Evolutionary conservation across 768 basidiomycete genomes (phyloP).

Genomic region (Kwoniella pini): DNA sequence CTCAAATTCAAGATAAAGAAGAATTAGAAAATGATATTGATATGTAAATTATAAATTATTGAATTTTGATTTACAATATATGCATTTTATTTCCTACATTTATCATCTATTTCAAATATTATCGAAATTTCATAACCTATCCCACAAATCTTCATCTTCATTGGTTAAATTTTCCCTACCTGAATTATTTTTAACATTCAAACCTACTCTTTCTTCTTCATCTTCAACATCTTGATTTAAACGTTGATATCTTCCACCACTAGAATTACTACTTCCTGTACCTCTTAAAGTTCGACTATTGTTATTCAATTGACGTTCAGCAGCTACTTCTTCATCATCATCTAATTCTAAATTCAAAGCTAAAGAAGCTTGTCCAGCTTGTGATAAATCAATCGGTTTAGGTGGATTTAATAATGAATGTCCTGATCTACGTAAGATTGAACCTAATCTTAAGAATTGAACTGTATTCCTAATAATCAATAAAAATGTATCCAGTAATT

Average conservation of each 20-base stretch:
- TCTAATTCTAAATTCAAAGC: conserved; percentile 56
- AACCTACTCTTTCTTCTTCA: conserved; percentile 21
- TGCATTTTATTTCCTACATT: too few species aligned
- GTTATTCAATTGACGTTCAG: conserved; percentile 39
- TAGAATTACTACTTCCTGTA: background rate
- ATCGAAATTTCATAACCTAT: conserved; percentile 30
- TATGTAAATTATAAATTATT: background rate
- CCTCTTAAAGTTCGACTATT: conserved; percentile 12
- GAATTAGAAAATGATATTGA: background rate
- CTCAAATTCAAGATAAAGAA: background rate
- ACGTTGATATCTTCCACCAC: conserved; percentile 27
- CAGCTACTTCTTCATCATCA: conserved; percentile 55
- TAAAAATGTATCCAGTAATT: conserved; percentile 86
- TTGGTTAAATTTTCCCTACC: conserved; percentile 40
- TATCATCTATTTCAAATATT: background rate
- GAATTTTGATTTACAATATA: background rate
- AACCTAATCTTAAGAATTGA: conserved; percentile 79
- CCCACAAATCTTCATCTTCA: conserved; percentile 53
- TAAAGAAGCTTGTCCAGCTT: conserved; percentile 54
- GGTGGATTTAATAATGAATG: conserved; percentile 56
- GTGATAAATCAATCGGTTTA: conserved; percentile 56
- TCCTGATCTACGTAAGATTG: conserved; percentile 76
- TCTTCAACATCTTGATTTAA: conserved; percentile 31
- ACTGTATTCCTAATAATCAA: conserved; percentile 90
- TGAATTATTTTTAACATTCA: conserved; percentile 32